These are phyloP conservation scores for Aureobasidium subglaciale DNA, from an alignment of 2,329 filamentous ascomycete species.

Conservation along the genomic window DNA sequence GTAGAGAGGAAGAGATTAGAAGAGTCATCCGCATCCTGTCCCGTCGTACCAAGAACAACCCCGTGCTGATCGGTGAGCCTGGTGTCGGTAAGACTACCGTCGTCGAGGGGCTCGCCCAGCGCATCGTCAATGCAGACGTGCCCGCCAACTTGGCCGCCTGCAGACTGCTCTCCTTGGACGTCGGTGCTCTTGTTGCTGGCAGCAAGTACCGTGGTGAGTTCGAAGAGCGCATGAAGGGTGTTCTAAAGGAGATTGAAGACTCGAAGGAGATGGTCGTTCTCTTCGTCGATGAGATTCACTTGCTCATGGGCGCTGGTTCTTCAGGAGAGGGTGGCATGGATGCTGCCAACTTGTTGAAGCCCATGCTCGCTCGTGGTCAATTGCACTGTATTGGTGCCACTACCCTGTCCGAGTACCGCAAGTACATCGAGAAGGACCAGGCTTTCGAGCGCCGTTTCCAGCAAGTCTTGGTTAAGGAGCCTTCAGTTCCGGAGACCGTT, in stretches of 20 bases:
- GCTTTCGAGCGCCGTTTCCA: conserved; percentile 98
- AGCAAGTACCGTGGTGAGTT: conserved; percentile 99
- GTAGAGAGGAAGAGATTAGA: conserved; percentile 90
- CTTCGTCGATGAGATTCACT: conserved; percentile 97
- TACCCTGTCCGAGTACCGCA: conserved; percentile 89
- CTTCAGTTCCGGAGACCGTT: conserved; percentile 77
- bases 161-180: conserved; percentile 88
- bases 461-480: conserved; percentile 95
- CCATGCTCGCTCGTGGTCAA: conserved; percentile 94
- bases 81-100: conserved; percentile 99
- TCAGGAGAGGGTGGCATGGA: conserved; percentile 98
- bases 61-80: conserved; percentile 92
- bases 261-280: conserved; percentile 95
- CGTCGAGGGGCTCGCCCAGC: conserved; percentile 87
- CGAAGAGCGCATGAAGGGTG: conserved; percentile 98
- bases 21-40: conserved; percentile 87
- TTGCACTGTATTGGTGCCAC: conserved; percentile 97
- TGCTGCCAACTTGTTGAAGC: conserved; percentile 93
- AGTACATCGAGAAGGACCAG: conserved; percentile 98
- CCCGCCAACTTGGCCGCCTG: conserved; percentile 91
- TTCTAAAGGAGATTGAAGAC: conserved; percentile 91
- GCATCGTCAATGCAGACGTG: conserved; percentile 94
- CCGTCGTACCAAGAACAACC: conserved; percentile 95
- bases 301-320: conserved; percentile 94
- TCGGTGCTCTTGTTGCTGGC: conserved; percentile 88